Evolutionary conservation across 768 basidiomycete genomes (phyloP), one percentile per base, ranked within the genome.

Genomic region (Boletales sp.): DNA sequence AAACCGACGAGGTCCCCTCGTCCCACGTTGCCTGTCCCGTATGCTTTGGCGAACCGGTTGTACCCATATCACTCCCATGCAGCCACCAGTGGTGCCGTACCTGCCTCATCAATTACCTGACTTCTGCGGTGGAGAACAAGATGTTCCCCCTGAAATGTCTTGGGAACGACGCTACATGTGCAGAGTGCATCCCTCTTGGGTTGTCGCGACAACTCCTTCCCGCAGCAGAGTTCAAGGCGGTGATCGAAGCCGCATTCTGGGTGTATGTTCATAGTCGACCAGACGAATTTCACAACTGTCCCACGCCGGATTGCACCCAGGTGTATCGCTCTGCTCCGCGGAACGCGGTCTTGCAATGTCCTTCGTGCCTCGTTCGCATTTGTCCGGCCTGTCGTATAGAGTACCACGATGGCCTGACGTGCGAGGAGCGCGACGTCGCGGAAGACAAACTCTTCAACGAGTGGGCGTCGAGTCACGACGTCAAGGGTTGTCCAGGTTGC

Each of bases 401-500:
- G 59, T 71, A 72, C 49, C 90, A 91, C 59, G 85, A 88, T 29
- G 83, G 80, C 2, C 65, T 84, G 44, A 71, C 72, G n/a, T 92
- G 90, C 61, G 72, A 73, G 17, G 81, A 86, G 56, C 72, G 73
- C 24, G 77, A 78, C 45, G 63, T 66, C 12, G 74, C 74, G 11
- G 81, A 79, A 14, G 78, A 82, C 48, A 66, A 69, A 40, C 66
- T 82, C 8, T 87, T 87, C 74, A 69, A 75, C 46, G 74, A 77
- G 51, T 92, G 89, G 89, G 74, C 77, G 49, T 68, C 63, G 54
- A 63, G 64, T 34, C 78, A 86, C 55, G 81, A 84, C 55, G 86
- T 89, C 47, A 87, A 90, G 71, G 70, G 74, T 30, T 92, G 89
- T 63, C 89, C 89, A 2, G 76, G 77, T 0, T 92, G 89, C 70